Evolutionary conservation across 2,329 filamentous ascomycete genomes (phyloP), one percentile per base, ranked within the genome.

Genomic region (Stromatinia cepivora): DNA sequence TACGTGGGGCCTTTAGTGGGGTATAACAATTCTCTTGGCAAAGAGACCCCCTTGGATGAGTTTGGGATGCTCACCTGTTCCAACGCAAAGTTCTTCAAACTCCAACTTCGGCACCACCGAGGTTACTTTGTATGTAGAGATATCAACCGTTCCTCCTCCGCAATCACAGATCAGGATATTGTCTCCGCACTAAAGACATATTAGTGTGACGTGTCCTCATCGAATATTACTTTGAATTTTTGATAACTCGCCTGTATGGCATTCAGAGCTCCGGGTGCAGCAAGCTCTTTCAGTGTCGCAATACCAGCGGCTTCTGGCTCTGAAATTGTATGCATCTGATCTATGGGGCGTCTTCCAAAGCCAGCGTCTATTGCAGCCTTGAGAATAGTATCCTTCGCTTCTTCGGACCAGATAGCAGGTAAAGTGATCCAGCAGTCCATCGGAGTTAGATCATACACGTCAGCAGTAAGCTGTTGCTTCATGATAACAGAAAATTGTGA

Each of bases 281-380:
- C 39, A 62, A 56, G 71, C 17, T 65, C 70, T 52, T 68, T 73
- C 39, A 76, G 58, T 4, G 74, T 70, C 20, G 71, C 70, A 50
- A 75, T 73, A 4, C 74, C 73, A 45, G 75, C 75, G 1, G 74
- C 75, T 63, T 76, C 74, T 59, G 74, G 74, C 39, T 76, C 75
- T 28, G 72, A 58, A 64, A 76, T 76, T 11, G 73, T 75, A 42
- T 70, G 71, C 46, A 76, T 42, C 34, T 72, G 52, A 57, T 75
- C 74, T 0, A 39, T 52, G 15, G 50, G 6, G 13, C 70, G 31
- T 13, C 25, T 71, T 11, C 69, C 72, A 53, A 75, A 75, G 1
- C 73, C 73, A 54, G 72, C 74, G 17, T 59, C 71, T 42, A 54
- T 73, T 6, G 75, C 74, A 52, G 75, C 73, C 15, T 20, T 36